Conservation (phyloP, 768 basidiomycete genomes). For the Sutorius australiensis region DNA sequence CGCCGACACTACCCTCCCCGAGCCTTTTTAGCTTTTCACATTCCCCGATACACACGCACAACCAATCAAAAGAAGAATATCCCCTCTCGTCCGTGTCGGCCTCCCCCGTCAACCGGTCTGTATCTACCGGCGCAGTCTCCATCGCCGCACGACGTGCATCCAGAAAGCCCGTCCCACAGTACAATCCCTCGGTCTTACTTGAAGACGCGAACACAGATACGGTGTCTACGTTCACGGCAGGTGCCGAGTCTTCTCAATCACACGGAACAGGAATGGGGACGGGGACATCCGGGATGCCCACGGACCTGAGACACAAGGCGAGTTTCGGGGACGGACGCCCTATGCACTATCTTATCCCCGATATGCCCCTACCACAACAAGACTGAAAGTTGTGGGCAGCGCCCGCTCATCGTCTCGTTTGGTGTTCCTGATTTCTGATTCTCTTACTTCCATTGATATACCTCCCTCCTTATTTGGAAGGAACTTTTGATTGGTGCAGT, state of each 20-base stretch:
- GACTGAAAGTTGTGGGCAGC: constrained; percentile 18
- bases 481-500: background rate
- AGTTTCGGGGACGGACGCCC: constrained; percentile 45
- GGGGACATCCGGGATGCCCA: constrained; percentile 8
- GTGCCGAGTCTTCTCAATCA: constrained; percentile 28
- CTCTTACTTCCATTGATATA: constrained; percentile 3
- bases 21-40: constrained; percentile 13
- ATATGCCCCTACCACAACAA: constrained; percentile 42
- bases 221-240: constrained; percentile 18
- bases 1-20: constrained; percentile 23
- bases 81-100: constrained; percentile 23
- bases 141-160: constrained; percentile 31
- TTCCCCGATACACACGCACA: constrained; percentile 10
- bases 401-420: background rate
- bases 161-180: constrained; percentile 57
- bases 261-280: constrained; percentile 19
- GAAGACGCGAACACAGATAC: constrained; percentile 23
- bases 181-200: constrained; percentile 34
- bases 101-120: constrained; percentile 26
- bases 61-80: constrained; percentile 28
- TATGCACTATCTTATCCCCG: constrained; percentile 58
- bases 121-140: constrained; percentile 25
- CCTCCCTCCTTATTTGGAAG: background rate
- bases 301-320: constrained; percentile 37
- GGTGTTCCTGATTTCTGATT: background rate